Conservation (phyloP, 2,329 filamentous ascomycete genomes). For the Colletotrichum trifolii region DNA sequence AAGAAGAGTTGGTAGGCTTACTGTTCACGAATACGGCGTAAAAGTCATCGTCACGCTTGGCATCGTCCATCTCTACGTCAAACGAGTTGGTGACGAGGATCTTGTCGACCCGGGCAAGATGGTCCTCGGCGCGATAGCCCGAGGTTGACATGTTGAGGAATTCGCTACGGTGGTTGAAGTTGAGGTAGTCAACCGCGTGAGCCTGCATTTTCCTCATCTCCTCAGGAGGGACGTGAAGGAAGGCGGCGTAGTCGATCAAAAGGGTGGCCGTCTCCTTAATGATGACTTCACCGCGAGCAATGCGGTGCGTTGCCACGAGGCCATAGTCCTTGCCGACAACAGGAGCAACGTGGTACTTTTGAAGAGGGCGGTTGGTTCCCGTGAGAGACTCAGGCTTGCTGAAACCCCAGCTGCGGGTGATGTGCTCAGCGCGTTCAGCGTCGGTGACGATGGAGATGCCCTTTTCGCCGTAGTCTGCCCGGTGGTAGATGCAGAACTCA, state of each 20-base stretch:
- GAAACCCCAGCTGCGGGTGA: slow-evolving; percentile 45
- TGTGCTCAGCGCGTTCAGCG: slow-evolving; percentile 43
- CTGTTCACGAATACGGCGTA: slow-evolving; percentile 53
- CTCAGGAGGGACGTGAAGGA: slow-evolving; percentile 42
- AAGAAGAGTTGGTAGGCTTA: slow-evolving; percentile 32
- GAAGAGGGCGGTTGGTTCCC: slow-evolving; percentile 40
- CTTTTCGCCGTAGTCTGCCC: slow-evolving; percentile 48
- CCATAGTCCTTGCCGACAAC: slow-evolving; percentile 59
- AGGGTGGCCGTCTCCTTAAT: slow-evolving; percentile 51
- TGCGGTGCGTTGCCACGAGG: slow-evolving; percentile 47
- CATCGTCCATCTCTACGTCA: slow-evolving; percentile 47
- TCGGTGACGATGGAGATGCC: slow-evolving; percentile 54
- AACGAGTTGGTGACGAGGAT: slow-evolving; percentile 53
- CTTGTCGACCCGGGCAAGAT: slow-evolving; percentile 46
- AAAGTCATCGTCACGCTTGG: slow-evolving; percentile 45
- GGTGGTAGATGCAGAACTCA: slow-evolving; percentile 49
- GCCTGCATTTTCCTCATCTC: slow-evolving; percentile 46
- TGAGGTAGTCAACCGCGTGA: slow-evolving; percentile 45
- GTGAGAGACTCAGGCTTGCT: slow-evolving; percentile 38
- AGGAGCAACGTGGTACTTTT: slow-evolving; percentile 47
- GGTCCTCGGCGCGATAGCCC: slow-evolving; percentile 39
- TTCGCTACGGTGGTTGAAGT: slow-evolving; percentile 42
- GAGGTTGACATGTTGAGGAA: slow-evolving; percentile 53
- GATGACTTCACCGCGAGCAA: slow-evolving; percentile 51
- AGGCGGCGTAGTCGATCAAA: slow-evolving; percentile 53